phyloP scores from a whole-genome alignment of 345 rosid species.

The Gossypium australe region DNA sequence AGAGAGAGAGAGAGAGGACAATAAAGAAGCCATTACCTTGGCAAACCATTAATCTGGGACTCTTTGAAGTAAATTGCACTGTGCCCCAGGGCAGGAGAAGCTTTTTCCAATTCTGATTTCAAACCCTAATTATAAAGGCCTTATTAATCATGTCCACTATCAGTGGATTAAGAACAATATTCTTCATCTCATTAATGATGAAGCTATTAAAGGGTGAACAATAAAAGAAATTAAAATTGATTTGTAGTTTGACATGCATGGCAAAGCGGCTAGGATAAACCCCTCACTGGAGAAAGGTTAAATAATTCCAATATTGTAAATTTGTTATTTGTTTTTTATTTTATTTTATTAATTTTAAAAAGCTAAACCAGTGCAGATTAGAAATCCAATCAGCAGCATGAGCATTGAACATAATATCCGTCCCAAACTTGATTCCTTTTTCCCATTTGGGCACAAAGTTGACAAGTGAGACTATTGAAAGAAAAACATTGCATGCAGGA shows the following conservation, averaged over 20 bases:
- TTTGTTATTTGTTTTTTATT: neutral
- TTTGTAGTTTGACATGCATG: neutral
- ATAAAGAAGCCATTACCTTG: conserved; percentile 40
- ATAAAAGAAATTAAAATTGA: neutral
- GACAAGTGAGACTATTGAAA: neutral
- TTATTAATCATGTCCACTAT: neutral
- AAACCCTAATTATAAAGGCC: conserved; percentile 46
- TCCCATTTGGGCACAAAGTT: neutral
- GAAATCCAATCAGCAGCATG: neutral
- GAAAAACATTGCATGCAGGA: neutral
- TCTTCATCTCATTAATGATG: neutral
- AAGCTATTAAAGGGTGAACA: neutral
- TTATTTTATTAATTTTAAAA: neutral
- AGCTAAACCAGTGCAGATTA: neutral
- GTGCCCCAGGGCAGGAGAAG: conserved; percentile 77
- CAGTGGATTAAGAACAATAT: neutral
- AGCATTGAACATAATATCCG: neutral
- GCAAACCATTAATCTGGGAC: conserved; percentile 75
- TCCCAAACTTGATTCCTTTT: neutral
- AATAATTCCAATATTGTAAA: neutral
- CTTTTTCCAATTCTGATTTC: conserved; percentile 94
- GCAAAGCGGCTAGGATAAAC: neutral
- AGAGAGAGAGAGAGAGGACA: too few relatives aligned
- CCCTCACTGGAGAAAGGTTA: neutral
- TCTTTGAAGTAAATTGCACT: conserved; percentile 83